phyloP scores from a whole-genome alignment of 768 basidiomycete species.

The Suillus hirtellus region DNA sequence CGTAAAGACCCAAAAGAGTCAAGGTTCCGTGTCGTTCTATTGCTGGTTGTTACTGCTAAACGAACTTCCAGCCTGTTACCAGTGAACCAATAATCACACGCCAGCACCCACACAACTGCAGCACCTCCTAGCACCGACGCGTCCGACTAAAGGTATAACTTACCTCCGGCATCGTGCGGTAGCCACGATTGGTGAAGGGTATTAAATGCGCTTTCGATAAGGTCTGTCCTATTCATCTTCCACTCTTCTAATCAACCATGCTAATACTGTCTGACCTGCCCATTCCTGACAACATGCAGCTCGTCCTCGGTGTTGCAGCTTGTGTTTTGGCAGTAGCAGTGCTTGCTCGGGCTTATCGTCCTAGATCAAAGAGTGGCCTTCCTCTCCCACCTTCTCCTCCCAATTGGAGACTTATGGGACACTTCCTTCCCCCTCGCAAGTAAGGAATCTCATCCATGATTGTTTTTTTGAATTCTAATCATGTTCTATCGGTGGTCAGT shows the following conservation, averaged over 20 bases:
- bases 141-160: not conserved
- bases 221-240: not conserved
- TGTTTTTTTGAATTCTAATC: not conserved
- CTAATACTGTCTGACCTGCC: not conserved
- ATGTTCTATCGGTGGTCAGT: not conserved
- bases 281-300: not conserved
- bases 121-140: not conserved
- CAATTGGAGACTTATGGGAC: not conserved
- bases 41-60: not conserved
- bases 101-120: not conserved
- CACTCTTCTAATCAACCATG: not conserved
- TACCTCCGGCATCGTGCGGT: not conserved
- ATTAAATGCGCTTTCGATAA: not conserved
- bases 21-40: not conserved
- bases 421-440: not conserved
- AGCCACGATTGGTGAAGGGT: not conserved
- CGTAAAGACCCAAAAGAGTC: not conserved
- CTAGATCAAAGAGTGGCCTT: not conserved
- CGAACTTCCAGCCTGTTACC: not conserved
- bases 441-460: not conserved
- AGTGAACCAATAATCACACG: not conserved
- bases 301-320: not conserved
- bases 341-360: not conserved
- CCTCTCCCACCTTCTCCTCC: slow-evolving; percentile 4
- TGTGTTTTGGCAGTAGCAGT: not conserved